These are phyloP conservation scores for Xylaria multiplex DNA, from an alignment of 2,329 filamentous ascomycete species.

Conservation along the genomic window DNA sequence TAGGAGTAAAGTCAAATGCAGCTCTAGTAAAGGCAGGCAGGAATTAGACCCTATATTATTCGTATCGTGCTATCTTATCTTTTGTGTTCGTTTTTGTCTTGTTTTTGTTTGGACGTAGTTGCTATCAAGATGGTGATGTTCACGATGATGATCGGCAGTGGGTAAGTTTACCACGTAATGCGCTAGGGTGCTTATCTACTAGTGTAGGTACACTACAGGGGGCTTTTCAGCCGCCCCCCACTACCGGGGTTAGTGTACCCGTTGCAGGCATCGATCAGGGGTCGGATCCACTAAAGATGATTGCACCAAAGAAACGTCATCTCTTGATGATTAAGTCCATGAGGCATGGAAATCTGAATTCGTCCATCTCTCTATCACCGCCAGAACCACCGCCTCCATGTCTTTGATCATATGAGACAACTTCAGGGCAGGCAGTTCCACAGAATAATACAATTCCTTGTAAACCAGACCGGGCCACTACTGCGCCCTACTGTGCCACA, in stretches of 20 bases:
- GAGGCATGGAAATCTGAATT: neutral
- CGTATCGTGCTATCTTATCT: neutral
- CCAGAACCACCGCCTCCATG: neutral
- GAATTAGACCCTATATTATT: neutral
- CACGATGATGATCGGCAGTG: conserved; percentile 7
- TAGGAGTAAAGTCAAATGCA: neutral
- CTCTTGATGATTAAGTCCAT: neutral
- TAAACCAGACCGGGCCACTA: too few species aligned
- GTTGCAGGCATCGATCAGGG: conserved; percentile 21
- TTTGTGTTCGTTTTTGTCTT: neutral
- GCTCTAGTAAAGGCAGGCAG: neutral
- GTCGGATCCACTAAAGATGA: conserved; percentile 9
- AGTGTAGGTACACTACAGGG: conserved; percentile 1
- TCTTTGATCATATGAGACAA: neutral
- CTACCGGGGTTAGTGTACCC: conserved; percentile 10
- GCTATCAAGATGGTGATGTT: neutral
- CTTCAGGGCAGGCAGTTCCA: neutral
- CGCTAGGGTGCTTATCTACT: neutral
- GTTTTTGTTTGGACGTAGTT: neutral
- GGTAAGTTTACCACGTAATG: neutral
- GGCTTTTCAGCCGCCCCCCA: conserved; percentile 22
- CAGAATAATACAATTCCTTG: neutral
- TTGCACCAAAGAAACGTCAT: conserved; percentile 24
- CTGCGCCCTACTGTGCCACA: neutral
- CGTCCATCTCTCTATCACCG: neutral